These are phyloP conservation scores for Lentinula edodes DNA, from an alignment of 768 basidiomycete genomes.

Conservation along the genomic window DNA sequence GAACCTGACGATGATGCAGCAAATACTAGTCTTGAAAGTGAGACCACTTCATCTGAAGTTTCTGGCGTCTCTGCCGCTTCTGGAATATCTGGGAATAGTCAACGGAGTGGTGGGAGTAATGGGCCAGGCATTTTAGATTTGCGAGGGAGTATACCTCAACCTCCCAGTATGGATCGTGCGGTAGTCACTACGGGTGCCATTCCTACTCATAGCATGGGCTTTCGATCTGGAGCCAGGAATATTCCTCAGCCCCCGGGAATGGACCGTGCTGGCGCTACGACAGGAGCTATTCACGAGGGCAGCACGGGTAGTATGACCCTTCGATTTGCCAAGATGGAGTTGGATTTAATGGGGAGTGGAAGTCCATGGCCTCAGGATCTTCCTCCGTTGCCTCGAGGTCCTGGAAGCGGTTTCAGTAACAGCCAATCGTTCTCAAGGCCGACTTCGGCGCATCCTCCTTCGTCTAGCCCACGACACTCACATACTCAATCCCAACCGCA, in stretches of 20 bases:
- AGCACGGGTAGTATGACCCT: background rate
- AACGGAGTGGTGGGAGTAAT: background rate
- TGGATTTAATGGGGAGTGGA: background rate
- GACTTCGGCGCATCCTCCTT: background rate
- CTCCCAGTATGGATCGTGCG: background rate
- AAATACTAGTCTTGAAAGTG: background rate
- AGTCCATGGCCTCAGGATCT: slow-evolving; percentile 5
- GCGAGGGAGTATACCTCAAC: background rate
- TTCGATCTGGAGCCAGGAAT: background rate
- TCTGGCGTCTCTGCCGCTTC: background rate
- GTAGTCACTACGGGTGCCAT: background rate
- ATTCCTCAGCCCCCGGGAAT: background rate
- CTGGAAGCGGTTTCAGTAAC: background rate
- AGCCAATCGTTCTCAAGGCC: background rate
- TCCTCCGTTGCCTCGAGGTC: background rate
- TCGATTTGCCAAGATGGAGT: slow-evolving; percentile 2
- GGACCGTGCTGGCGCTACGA: background rate
- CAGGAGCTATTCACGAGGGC: background rate
- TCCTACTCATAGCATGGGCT: background rate
- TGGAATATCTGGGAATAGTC: background rate
- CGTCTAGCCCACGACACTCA: background rate
- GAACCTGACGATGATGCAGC: background rate
- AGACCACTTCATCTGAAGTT: background rate
- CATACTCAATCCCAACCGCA: background rate
- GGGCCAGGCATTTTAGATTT: slow-evolving; percentile 1